Conservation (phyloP, 495 filamentous ascomycete species). For the Aspergillus bertholletiae region DNA sequence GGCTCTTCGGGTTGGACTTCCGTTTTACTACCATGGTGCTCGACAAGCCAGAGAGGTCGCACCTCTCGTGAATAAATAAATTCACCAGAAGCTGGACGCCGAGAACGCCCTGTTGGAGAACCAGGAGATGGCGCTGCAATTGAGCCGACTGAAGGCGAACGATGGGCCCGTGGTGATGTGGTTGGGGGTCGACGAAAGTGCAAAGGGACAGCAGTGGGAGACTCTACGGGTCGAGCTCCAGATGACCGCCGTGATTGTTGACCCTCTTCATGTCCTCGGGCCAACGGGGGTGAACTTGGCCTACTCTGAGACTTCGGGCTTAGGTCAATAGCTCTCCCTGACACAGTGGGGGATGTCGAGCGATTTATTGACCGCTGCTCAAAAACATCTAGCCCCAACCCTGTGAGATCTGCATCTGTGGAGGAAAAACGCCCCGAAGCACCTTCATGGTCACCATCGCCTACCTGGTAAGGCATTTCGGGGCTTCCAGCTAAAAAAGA, state of each 20-base stretch:
- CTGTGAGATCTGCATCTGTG: conserved; percentile 16
- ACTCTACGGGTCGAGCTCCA: conserved; percentile 30
- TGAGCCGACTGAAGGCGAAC: conserved; percentile 31
- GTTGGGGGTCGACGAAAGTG: conserved; percentile 45
- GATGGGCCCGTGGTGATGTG: conserved; percentile 31
- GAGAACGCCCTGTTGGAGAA: conserved; percentile 32
- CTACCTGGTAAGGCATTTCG: conserved; percentile 39
- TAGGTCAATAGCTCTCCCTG: conserved; percentile 31
- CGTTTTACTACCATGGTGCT: conserved; percentile 40
- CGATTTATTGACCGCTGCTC: conserved; percentile 34
- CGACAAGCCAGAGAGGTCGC: conserved; percentile 48
- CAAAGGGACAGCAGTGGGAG: conserved; percentile 48
- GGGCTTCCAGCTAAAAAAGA: conserved; percentile 52
- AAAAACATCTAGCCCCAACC: conserved; percentile 17
- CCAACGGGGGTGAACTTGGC: conserved; percentile 31
- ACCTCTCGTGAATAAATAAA: conserved; percentile 46
- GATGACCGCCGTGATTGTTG: conserved; percentile 26
- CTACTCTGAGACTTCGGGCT: conserved; percentile 34
- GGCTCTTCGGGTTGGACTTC: conserved; percentile 34
- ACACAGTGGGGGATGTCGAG: conserved; percentile 31
- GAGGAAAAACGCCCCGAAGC: conserved; percentile 35
- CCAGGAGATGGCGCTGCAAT: conserved; percentile 22
- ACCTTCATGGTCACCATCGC: conserved; percentile 29
- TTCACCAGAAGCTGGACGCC: conserved; percentile 43
- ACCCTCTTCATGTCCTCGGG: conserved; percentile 10